A percentile compares a stretch with the other conserved stretches of the same genome.
These are phyloP conservation scores for Daedalea quercina DNA, from an alignment of 768 basidiomycete genomes.

Conservation along the genomic window DNA sequence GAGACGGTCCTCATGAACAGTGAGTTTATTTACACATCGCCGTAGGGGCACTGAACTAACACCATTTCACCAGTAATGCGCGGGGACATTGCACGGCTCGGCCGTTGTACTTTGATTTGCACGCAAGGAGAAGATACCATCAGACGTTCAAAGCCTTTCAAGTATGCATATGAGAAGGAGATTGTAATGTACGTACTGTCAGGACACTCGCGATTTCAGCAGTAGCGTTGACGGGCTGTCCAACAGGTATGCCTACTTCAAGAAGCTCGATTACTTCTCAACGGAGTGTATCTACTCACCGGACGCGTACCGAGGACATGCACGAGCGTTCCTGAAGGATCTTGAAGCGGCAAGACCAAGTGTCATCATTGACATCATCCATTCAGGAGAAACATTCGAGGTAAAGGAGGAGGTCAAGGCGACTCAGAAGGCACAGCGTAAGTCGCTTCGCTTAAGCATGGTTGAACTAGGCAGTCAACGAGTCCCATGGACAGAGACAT, in stretches of 20 bases:
- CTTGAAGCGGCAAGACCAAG: slow-evolving; percentile 91
- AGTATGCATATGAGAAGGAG: slow-evolving; percentile 99
- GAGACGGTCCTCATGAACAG: slow-evolving; percentile 99
- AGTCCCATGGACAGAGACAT: slow-evolving; percentile 57
- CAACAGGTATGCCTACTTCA: slow-evolving; percentile 95
- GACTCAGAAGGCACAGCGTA: slow-evolving; percentile 80
- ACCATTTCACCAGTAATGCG: slow-evolving; percentile 69
- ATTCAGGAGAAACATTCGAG: slow-evolving; percentile 91
- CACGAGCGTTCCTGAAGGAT: slow-evolving; percentile 90
- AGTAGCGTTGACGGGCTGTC: not conserved
- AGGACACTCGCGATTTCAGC: too few relatives aligned
- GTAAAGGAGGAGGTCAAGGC: slow-evolving; percentile 80
- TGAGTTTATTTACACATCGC: slow-evolving; percentile 33
- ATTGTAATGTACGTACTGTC: slow-evolving; percentile 82
- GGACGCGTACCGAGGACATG: slow-evolving; percentile 96
- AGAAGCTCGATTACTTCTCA: slow-evolving; percentile 97
- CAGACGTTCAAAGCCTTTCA: slow-evolving; percentile 97
- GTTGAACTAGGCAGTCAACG: not conserved
- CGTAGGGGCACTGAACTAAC: not conserved
- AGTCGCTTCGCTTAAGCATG: slow-evolving; percentile 22
- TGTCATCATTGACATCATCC: slow-evolving; percentile 96
- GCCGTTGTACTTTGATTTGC: slow-evolving; percentile 90
- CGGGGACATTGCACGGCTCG: slow-evolving; percentile 91
- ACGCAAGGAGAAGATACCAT: slow-evolving; percentile 97
- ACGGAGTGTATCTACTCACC: slow-evolving; percentile 99